Base-by-base conservation (phyloP, 208 protist genomes). In the Leishmania guyanensis region DNA sequence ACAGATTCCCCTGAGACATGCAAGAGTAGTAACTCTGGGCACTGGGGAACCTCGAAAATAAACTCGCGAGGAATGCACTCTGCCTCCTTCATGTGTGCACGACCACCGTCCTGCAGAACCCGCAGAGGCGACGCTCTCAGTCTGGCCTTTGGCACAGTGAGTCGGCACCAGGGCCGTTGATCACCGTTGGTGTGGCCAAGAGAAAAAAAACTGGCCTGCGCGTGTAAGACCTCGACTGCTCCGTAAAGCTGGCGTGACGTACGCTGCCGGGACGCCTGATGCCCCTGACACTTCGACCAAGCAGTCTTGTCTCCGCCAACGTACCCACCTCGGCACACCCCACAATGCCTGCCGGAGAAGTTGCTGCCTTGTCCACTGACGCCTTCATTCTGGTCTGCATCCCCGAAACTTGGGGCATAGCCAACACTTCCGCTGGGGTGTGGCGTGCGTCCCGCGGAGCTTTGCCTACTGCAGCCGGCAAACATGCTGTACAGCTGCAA, bases 11-110 rank as follows among this genome's bases (percentile, higher is more conserved):
- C 56, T 43, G 54, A 66, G 53, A 48, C 22, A 22, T 4, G 33
- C 74, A 16, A 29, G 20, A 86, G 65, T 43, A 70, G 72, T 39
- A 86, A 16, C 65, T 86, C 62, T 2, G 82, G 82, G 48, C 82
- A 86, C 2, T 22, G 65, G 0, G 78, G 53, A 29, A 86, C 46
- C 64, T 82, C 56, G 3, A 82, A 68, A 16, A 64, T 65, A 64
- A 79, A 76, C 74, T 78, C 66, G 20, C 79, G 72, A 46, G 3
- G 10, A 62, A 14, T 43, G 51, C 29, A 8, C 53, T 48, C 72
- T 14, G 22, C 46, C 22, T 53, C 29, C 9, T 81, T 74, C 58
- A 66, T n/a, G 43, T 39, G 50, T 22, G 14, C 43, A 5, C 3
- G 46, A 2, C 58, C 75, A 26, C 64, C 20, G 8, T 58, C 48